A percentile compares a stretch with the other conserved stretches of the same genome.
phyloP scores from a whole-genome alignment of 495 filamentous ascomycete genomes.

The Neurospora discreta region DNA sequence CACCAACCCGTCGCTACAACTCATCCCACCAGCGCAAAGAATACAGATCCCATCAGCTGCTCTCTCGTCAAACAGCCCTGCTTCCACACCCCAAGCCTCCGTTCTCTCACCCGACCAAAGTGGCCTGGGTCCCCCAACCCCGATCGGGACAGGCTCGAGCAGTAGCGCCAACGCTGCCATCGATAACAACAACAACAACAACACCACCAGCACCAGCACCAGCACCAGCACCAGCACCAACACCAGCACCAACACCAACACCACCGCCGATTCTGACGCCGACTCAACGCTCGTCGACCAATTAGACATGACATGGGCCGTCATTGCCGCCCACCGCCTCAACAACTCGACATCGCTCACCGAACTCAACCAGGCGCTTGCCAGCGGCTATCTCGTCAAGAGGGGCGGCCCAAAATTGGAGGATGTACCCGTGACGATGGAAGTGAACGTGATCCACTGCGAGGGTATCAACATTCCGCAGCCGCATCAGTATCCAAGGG shows the following conservation, averaged over 20 bases:
- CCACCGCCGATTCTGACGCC: constrained; percentile 44
- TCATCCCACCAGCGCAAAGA: constrained; percentile 42
- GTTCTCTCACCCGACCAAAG: constrained; percentile 46
- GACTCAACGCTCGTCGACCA: constrained; percentile 68
- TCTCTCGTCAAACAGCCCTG: constrained; percentile 40
- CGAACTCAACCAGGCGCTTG: constrained; percentile 52
- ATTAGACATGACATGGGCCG: constrained; percentile 72
- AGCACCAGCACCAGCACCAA: background rate
- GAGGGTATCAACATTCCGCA: constrained; percentile 24
- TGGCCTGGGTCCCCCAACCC: constrained; percentile 35
- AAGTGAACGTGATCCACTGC: constrained; percentile 54
- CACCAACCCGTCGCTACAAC: constrained; percentile 50
- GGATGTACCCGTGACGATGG: constrained; percentile 52
- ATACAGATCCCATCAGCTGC: constrained; percentile 26
- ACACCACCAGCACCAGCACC: background rate
- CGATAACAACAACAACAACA: background rate
- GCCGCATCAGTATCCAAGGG: constrained; percentile 20
- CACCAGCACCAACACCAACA: background rate
- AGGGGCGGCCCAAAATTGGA: constrained; percentile 50
- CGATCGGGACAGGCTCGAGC: constrained; percentile 21
- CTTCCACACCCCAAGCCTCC: constrained; percentile 45
- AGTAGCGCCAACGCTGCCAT: background rate
- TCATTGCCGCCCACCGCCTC: constrained; percentile 60
- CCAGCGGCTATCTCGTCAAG: constrained; percentile 68
- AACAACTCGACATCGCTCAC: constrained; percentile 52